Percentiles rank a stretch among this genome's conserved stretches.
These are phyloP conservation scores for Fusarium sp. DNA, from an alignment of 2,329 filamentous ascomycete genomes.

Conservation along the genomic window DNA sequence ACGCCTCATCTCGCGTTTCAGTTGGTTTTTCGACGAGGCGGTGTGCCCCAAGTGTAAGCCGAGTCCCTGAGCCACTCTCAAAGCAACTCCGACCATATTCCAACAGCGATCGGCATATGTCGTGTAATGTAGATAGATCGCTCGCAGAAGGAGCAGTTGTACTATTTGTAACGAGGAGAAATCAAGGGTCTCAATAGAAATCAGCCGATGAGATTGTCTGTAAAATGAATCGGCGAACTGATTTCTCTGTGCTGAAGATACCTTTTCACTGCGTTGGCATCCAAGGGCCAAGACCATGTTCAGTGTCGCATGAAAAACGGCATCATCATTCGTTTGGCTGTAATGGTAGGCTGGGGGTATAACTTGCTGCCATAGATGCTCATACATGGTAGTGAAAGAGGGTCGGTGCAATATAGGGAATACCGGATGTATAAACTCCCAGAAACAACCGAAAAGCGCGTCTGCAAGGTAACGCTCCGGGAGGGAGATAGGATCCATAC, in stretches of 20 bases:
- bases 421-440: not conserved
- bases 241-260: not conserved
- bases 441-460: not conserved
- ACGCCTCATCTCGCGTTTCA: not conserved
- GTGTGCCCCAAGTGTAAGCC: not conserved
- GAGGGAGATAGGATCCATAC: not conserved
- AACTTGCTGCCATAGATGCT: not conserved
- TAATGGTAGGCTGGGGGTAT: too few relatives aligned
- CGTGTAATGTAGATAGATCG: not conserved
- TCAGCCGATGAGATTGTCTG: not conserved
- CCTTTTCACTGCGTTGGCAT: not conserved
- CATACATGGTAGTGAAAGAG: not conserved
- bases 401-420: not conserved
- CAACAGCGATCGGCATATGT: not conserved
- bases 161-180: conserved; percentile 2
- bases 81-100: not conserved
- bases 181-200: conserved; percentile 1
- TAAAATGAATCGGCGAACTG: not conserved
- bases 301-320: not conserved
- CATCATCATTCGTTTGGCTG: not conserved
- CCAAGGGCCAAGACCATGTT: conserved; percentile 1
- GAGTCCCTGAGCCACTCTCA: not conserved
- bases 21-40: not conserved
- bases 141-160: not conserved
- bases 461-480: not conserved